phyloP scores from a whole-genome alignment of 148 eudicot species.

The Mesembryanthemum crystallinum region DNA sequence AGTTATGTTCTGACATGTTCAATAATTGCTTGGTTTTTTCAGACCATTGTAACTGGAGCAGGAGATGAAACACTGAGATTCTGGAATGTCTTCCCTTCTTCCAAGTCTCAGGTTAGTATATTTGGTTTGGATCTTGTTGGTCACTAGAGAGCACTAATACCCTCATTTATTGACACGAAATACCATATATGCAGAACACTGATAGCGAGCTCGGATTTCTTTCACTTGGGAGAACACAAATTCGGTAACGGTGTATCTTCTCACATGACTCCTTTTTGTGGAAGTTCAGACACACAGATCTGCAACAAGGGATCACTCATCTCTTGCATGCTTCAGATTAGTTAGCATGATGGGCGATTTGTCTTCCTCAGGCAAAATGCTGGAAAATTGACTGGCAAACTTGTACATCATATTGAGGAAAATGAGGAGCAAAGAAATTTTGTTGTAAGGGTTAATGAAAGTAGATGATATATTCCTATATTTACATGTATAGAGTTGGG shows the following conservation, averaged over 20 bases:
- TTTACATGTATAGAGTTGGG: constrained; percentile 32
- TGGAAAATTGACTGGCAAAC: not conserved
- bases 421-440: constrained; percentile 3
- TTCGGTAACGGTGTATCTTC: constrained; percentile 45
- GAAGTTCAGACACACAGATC: not conserved
- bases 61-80: constrained; percentile 96
- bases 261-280: not conserved
- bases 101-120: constrained; percentile 68
- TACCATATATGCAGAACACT: constrained; percentile 57
- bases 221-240: constrained; percentile 73
- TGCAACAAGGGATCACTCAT: not conserved
- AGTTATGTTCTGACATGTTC: constrained; percentile 13
- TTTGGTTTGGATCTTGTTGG: not conserved
- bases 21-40: constrained; percentile 25
- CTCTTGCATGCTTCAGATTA: not conserved
- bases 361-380: constrained; percentile 11
- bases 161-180: not conserved
- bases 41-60: constrained; percentile 95
- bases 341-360: not conserved
- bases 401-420: constrained; percentile 1
- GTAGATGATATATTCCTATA: constrained; percentile 14
- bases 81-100: constrained; percentile 93
- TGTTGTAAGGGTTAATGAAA: constrained; percentile 5
- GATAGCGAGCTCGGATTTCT: constrained; percentile 72
- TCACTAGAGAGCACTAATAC: not conserved